A percentile compares a stretch with the other conserved stretches of the same genome.
These are phyloP conservation scores for Mortierella sp. DNA, from an alignment of 371 early-diverging fungal species.

Conservation along the genomic window DNA sequence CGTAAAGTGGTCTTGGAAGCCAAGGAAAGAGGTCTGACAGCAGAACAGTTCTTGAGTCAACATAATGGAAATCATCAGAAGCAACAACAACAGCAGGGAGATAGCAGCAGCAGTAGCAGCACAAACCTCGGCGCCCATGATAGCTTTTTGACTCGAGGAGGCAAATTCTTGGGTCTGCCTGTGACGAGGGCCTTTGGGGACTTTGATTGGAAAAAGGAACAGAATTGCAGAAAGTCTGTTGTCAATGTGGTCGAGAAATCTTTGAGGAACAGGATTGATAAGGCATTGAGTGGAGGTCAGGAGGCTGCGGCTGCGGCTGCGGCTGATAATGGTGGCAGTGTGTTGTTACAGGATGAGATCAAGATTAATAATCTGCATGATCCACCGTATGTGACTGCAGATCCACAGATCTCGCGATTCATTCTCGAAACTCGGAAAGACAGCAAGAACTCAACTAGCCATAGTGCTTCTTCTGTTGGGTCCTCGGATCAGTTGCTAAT, in stretches of 20 bases:
- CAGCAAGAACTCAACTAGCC: background rate
- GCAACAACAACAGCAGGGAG: background rate
- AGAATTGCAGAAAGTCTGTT: constrained; percentile 26
- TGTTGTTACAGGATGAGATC: constrained; percentile 8
- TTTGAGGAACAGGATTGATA: constrained; percentile 21
- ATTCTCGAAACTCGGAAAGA: constrained; percentile 29
- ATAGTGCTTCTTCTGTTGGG: too few relatives aligned
- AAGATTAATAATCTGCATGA: constrained; percentile 30
- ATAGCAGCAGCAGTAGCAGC: background rate
- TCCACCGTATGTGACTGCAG: constrained; percentile 39
- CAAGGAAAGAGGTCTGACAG: constrained; percentile 30
- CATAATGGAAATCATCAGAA: constrained; percentile 13
- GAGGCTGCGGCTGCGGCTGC: background rate
- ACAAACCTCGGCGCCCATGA: constrained; percentile 2
- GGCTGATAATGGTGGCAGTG: background rate
- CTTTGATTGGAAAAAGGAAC: constrained; percentile 52
- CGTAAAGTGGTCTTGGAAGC: constrained; percentile 32
- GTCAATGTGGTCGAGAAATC: constrained; percentile 36
- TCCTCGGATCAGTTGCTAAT: constrained; percentile 39
- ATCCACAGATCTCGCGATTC: constrained; percentile 34
- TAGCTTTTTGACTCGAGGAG: constrained; percentile 32
- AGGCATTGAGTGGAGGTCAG: constrained; percentile 17
- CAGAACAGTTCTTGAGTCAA: constrained; percentile 28
- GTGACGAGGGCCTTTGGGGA: constrained; percentile 51
- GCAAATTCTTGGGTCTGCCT: constrained; percentile 46